These are phyloP conservation scores for Lasiodiplodia citricola DNA, from an alignment of 2,329 filamentous ascomycete species.

Conservation along the genomic window DNA sequence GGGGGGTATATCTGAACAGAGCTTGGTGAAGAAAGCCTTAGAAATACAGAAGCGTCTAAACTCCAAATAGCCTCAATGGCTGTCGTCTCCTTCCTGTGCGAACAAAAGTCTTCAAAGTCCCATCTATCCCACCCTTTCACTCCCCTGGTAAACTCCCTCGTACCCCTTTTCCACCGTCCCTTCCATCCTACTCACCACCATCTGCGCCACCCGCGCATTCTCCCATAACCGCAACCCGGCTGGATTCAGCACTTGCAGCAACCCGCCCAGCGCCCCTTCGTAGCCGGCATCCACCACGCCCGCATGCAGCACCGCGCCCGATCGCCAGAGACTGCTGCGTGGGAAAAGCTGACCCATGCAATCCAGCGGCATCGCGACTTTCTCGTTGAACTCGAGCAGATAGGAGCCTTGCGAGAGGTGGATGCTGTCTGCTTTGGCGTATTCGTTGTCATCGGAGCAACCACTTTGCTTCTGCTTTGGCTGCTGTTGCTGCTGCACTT, in stretches of 20 bases:
- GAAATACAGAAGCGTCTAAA: too few relatives aligned
- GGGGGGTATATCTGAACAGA: too few relatives aligned
- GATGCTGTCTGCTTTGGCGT: background rate
- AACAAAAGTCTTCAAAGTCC: too few relatives aligned
- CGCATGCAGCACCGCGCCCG: slow-evolving; percentile 44
- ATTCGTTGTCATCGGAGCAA: too few relatives aligned
- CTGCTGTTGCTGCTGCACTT: too few relatives aligned
- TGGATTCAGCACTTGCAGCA: slow-evolving; percentile 47
- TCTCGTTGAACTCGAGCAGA: slow-evolving; percentile 50
- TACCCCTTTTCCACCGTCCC: slow-evolving; percentile 44
- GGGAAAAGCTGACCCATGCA: slow-evolving; percentile 48
- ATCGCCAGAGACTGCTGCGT: slow-evolving; percentile 49
- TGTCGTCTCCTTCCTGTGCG: too few relatives aligned
- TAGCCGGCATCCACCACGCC: slow-evolving; percentile 53
- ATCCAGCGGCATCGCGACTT: slow-evolving; percentile 44
- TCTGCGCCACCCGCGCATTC: slow-evolving; percentile 47
- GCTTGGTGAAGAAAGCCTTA: too few relatives aligned
- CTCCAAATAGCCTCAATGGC: too few relatives aligned
- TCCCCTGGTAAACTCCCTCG: slow-evolving; percentile 45
- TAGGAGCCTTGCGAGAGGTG: slow-evolving; percentile 39
- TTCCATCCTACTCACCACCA: slow-evolving; percentile 47
- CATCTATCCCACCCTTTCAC: background rate
- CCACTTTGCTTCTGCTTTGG: too few relatives aligned
- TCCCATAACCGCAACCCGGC: slow-evolving; percentile 41
- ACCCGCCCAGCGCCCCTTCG: slow-evolving; percentile 46